Evolutionary conservation across 148 eudicot species (phyloP), one percentile per base, ranked within the genome.

Genomic region (Salicornia ramosissima): DNA sequence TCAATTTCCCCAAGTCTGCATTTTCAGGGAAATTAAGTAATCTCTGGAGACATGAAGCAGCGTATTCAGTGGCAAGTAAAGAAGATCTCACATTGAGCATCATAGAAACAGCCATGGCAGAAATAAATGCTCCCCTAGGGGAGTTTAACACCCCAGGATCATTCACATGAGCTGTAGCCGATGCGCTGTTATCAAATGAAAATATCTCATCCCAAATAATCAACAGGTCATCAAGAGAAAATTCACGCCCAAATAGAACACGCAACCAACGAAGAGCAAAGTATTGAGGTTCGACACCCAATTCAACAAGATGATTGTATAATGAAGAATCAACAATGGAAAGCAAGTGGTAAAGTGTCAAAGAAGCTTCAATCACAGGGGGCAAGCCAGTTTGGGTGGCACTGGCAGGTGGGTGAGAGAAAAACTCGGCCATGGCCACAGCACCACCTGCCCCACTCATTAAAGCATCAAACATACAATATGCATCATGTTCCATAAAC

Each of bases 271-370:
- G 96, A 34, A 94, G 92, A 45, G 97, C 83, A 78, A 94, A 94
- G 76, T 88, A 94, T 64, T 94, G 99, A 29, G 99, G 99, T 85
- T 94, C 97, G 66, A 94, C 96, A 29, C 96, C 99, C 16, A 94
- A 78, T 79, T 90, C 97, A 75, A 87, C 85, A 65, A 94, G 86
- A 71, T 94, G 99, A 71, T 82, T 87, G 71, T 94, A 84, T 70
- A 94, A 83, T 52, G 99, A 87, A 24, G 90, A 72, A 84, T 94
- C 99, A 40, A 87, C 96, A 54, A 86, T 78, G 19, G 97, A 86
- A 66, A 94, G 88, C 80, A 94, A 71, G 80, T 87, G 90, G 79
- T 90, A 94, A 46, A 94, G 66, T 53, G 92, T 83, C 45, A 87
- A 84, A 19, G 99, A 94, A 80, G 99, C 99, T 80, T 94, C 99